Evolutionary conservation across 2,329 filamentous ascomycete genomes (phyloP).

Genomic region (Leptosphaerulina australis): DNA sequence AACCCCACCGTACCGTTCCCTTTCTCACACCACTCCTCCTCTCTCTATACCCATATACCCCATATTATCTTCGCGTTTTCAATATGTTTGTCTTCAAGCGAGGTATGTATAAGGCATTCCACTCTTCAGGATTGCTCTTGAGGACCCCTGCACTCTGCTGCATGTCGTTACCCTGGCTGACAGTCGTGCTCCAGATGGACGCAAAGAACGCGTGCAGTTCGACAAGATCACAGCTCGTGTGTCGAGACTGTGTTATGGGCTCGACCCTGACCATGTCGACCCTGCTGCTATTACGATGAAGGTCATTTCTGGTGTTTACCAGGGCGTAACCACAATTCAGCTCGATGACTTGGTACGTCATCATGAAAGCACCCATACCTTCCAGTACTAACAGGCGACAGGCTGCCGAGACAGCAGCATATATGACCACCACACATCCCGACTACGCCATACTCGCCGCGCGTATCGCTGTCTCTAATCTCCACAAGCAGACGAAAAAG

Average conservation of each 20-base stretch:
- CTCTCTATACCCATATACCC: constrained; percentile 37
- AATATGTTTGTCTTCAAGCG: constrained; percentile 53
- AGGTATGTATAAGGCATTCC: constrained; percentile 40
- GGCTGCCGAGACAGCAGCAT: constrained; percentile 98
- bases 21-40: constrained; percentile 27
- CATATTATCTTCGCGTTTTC: constrained; percentile 31
- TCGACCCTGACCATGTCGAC: constrained; percentile 94
- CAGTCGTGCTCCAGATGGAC: constrained; percentile 72
- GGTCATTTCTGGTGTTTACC: constrained; percentile 98
- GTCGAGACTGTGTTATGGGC: constrained; percentile 94
- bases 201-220: constrained; percentile 99
- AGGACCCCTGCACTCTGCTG: constrained; percentile 20
- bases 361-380: constrained; percentile 21
- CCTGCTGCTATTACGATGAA: constrained; percentile 98
- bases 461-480: constrained; percentile 97
- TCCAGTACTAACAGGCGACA: constrained; percentile 49
- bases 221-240: constrained; percentile 99
- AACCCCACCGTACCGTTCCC: constrained; percentile 29
- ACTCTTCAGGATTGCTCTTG: constrained; percentile 17
- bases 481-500: constrained; percentile 99
- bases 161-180: constrained; percentile 37
- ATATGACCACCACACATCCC: constrained; percentile 99
- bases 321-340: constrained; percentile 95
- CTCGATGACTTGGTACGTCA: constrained; percentile 88
- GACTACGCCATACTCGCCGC: constrained; percentile 98